Evolutionary conservation across 169 alveolate genomes (phyloP).

Genomic region (Plasmodium gaboni): DNA sequence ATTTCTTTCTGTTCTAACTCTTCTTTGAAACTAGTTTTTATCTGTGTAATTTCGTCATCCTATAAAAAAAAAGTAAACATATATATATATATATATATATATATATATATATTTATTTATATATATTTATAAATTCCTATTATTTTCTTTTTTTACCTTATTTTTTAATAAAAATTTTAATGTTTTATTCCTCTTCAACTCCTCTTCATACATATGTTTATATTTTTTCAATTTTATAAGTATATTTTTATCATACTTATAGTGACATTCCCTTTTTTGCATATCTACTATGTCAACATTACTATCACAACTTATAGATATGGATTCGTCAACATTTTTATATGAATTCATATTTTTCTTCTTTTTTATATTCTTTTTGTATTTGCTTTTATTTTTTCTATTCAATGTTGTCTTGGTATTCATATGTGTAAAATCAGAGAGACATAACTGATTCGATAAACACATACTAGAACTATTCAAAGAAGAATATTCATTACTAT

Average conservation of each 20-base stretch:
- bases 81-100: constrained; percentile 5
- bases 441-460: constrained; percentile 29
- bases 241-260: background rate
- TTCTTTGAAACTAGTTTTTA: background rate
- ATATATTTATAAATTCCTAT: background rate
- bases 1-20: constrained; percentile 15
- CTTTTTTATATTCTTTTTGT: constrained; percentile 2
- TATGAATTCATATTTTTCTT: constrained; percentile 4
- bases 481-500: background rate
- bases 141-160: constrained; percentile 45
- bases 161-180: constrained; percentile 51
- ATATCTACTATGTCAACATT: background rate
- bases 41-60: constrained; percentile 66
- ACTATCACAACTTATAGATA: background rate
- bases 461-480: constrained; percentile 1
- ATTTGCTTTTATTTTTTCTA: constrained; percentile 9
- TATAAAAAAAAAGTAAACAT: background rate
- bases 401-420: constrained; percentile 9
- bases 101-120: background rate
- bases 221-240: constrained; percentile 15
- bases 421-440: constrained; percentile 68
- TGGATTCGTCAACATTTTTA: constrained; percentile 4
- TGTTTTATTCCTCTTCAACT: constrained; percentile 61
- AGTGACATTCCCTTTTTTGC: background rate
- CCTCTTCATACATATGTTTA: constrained; percentile 28